These are phyloP conservation scores for Dryadomyces quercivorus DNA, from an alignment of 2,329 filamentous ascomycete species.

Conservation along the genomic window DNA sequence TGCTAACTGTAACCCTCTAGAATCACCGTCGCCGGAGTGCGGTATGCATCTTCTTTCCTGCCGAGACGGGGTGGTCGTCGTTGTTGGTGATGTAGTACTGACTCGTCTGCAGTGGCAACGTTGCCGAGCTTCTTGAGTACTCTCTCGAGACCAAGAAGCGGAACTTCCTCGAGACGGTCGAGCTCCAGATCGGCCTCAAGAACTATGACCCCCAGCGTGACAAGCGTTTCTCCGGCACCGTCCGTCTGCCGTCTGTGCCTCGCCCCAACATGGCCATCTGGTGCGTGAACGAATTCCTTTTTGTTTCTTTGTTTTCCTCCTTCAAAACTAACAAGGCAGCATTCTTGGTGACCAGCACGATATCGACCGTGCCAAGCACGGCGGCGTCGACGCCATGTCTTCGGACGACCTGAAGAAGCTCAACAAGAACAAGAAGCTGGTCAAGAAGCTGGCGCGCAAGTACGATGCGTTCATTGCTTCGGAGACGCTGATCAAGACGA, in stretches of 20 bases:
- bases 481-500: conserved; percentile 98
- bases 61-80: background rate
- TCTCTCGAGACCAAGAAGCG: conserved; percentile 87
- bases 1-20: conserved; percentile 24
- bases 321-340: conserved; percentile 26
- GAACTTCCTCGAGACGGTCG: conserved; percentile 63
- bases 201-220: conserved; percentile 99
- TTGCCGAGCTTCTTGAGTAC: conserved; percentile 90
- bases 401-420: conserved; percentile 99
- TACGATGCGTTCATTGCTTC: conserved; percentile 99
- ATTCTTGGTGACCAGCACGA: conserved; percentile 75
- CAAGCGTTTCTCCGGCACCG: conserved; percentile 99
- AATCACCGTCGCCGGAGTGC: conserved; percentile 24
- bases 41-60: conserved; percentile 7
- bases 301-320: no score
- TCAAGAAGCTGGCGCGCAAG: conserved; percentile 99
- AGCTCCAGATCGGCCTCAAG: conserved; percentile 66
- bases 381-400: conserved; percentile 96
- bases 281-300: background rate
- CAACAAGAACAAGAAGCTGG: conserved; percentile 99
- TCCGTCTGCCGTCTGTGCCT: conserved; percentile 85
- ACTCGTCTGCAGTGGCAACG: conserved; percentile 52
- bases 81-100: background rate
- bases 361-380: conserved; percentile 99
- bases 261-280: conserved; percentile 43